These are phyloP conservation scores for Pneumocystis murina DNA, from an alignment of 1,139 yeast genomes.

Conservation along the genomic window DNA sequence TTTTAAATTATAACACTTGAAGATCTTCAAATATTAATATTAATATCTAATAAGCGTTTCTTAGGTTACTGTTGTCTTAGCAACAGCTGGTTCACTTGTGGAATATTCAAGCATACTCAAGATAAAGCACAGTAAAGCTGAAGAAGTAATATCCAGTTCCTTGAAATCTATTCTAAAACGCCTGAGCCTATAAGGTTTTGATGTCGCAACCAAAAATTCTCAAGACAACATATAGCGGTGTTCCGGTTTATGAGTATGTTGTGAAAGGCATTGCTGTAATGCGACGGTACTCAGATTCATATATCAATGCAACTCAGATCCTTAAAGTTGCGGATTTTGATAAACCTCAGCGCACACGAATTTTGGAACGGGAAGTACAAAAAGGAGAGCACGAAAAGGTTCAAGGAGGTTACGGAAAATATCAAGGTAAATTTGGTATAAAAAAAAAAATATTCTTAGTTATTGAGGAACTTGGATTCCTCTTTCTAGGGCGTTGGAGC, in stretches of 20 bases:
- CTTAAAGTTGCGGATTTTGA: conserved; percentile 77
- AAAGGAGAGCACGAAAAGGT: conserved; percentile 79
- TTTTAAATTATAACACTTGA: too few species aligned
- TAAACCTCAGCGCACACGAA: conserved; percentile 69
- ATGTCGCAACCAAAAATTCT: background rate
- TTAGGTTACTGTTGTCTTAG: background rate
- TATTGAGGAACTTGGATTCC: conserved; percentile 10
- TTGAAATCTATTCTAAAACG: background rate
- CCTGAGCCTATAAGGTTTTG: background rate
- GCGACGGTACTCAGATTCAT: conserved; percentile 67
- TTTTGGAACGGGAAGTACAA: conserved; percentile 76
- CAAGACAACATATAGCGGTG: conserved; percentile 45
- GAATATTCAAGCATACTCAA: background rate
- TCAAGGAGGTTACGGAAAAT: conserved; percentile 89
- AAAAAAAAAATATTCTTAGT: background rate
- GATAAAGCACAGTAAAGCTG: background rate
- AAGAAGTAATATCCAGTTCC: background rate
- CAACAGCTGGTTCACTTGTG: background rate
- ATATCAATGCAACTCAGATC: conserved; percentile 85
- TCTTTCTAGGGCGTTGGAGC: conserved; percentile 41
- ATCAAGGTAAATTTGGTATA: conserved; percentile 80
- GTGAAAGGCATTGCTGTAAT: conserved; percentile 64
- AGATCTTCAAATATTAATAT: background rate
- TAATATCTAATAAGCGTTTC: background rate
- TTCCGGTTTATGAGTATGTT: conserved; percentile 53